These are phyloP conservation scores for Galerina marginata DNA, from an alignment of 768 basidiomycete genomes.

Conservation along the genomic window DNA sequence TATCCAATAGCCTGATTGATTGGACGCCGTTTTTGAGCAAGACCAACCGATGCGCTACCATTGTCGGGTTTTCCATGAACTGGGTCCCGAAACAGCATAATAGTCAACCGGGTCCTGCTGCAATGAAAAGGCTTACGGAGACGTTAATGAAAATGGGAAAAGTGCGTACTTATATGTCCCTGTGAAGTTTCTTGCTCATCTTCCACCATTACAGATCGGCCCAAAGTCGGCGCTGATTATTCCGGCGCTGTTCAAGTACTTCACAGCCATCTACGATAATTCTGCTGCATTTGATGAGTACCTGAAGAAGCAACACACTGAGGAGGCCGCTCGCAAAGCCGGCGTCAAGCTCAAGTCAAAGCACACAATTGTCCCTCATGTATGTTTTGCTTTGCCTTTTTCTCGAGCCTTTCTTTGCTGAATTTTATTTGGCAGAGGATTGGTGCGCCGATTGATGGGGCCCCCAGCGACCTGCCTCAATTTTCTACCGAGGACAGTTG, in stretches of 20 bases:
- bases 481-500: slow-evolving; percentile 28
- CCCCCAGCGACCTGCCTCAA: slow-evolving; percentile 33
- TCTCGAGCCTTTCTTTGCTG: neutral
- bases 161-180: neutral
- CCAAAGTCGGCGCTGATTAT: neutral
- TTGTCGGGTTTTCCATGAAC: slow-evolving; percentile 54
- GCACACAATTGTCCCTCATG: slow-evolving; percentile 45
- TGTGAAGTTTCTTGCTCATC: neutral
- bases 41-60: slow-evolving; percentile 29
- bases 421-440: slow-evolving; percentile 35
- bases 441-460: slow-evolving; percentile 30
- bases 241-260: slow-evolving; percentile 6
- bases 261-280: slow-evolving; percentile 38
- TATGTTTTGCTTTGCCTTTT: slow-evolving; percentile 22
- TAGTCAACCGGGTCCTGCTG: slow-evolving; percentile 16
- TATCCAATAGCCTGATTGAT: slow-evolving; percentile 31
- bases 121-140: neutral
- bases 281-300: slow-evolving; percentile 41
- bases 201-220: neutral
- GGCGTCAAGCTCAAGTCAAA: slow-evolving; percentile 26
- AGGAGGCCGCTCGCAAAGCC: slow-evolving; percentile 25
- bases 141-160: slow-evolving; percentile 17
- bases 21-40: slow-evolving; percentile 47
- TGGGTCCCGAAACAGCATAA: slow-evolving; percentile 36
- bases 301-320: slow-evolving; percentile 33